Evolutionary conservation across 805 yeast species (phyloP).

Genomic region (Metschnikowia proteae): DNA sequence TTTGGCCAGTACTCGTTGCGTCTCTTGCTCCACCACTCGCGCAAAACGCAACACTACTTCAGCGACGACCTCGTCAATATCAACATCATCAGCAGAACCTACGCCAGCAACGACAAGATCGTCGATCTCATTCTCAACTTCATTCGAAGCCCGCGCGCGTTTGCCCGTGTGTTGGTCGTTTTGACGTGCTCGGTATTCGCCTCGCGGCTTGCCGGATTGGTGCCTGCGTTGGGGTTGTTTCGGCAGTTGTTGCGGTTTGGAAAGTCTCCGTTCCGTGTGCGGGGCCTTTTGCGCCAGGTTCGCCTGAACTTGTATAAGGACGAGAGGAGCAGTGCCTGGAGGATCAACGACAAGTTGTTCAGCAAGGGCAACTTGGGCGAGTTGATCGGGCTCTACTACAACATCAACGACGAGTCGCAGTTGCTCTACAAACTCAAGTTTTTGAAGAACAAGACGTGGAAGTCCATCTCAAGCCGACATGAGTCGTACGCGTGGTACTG

Average conservation of each 20-base stretch:
- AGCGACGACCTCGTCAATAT: conserved; percentile 35
- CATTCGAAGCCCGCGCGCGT: conserved; percentile 34
- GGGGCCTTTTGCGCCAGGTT: conserved; percentile 32
- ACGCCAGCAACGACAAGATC: conserved; percentile 30
- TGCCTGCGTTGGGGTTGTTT: conserved; percentile 48
- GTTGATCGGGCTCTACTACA: conserved; percentile 55
- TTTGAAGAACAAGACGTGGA: conserved; percentile 32
- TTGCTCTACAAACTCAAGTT: conserved; percentile 54
- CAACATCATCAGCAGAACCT: conserved; percentile 25
- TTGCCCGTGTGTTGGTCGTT: conserved; percentile 32
- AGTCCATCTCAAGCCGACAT: conserved; percentile 46
- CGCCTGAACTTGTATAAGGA: conserved; percentile 14
- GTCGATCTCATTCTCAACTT: conserved; percentile 34
- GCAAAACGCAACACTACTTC: conserved; percentile 32
- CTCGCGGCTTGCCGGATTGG: conserved; percentile 41
- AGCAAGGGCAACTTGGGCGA: conserved; percentile 46
- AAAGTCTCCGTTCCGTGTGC: conserved; percentile 57
- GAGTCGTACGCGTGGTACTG: conserved; percentile 68
- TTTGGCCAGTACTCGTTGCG: conserved; percentile 57
- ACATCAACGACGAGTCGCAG: conserved; percentile 60
- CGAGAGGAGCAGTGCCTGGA: conserved; percentile 10
- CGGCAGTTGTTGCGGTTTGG: conserved; percentile 72
- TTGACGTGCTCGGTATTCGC: conserved; percentile 39
- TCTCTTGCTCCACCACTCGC: conserved; percentile 46
- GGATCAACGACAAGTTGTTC: conserved; percentile 27